Conservation (phyloP, 768 basidiomycete species). For the Solioccasus polychromus region DNA sequence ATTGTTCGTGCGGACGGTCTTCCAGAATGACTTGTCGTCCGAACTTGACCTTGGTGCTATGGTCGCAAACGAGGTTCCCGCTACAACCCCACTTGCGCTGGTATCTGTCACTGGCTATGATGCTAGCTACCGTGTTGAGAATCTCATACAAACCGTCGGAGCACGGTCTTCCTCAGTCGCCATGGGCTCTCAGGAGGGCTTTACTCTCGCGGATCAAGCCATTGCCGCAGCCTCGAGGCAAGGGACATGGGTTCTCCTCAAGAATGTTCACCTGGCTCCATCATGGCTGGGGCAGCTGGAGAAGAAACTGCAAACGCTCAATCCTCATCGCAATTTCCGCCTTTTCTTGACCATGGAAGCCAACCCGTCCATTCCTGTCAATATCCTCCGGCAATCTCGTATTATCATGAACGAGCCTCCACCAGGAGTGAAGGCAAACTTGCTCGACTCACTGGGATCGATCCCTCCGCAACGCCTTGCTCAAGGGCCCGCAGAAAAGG, state of each 20-base stretch:
- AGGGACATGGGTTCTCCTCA: slow-evolving; percentile 94
- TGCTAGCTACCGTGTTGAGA: slow-evolving; percentile 95
- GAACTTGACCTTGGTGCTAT: slow-evolving; percentile 74
- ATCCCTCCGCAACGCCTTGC: slow-evolving; percentile 70
- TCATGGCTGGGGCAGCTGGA: slow-evolving; percentile 95
- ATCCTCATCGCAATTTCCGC: slow-evolving; percentile 88
- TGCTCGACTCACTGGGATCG: slow-evolving; percentile 81
- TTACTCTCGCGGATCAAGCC: slow-evolving; percentile 91
- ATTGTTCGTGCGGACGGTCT: slow-evolving; percentile 69
- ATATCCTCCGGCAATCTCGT: slow-evolving; percentile 92
- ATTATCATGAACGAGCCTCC: slow-evolving; percentile 99
- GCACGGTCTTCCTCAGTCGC: slow-evolving; percentile 86
- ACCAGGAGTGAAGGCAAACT: slow-evolving; percentile 94
- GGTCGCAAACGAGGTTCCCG: slow-evolving; percentile 75
- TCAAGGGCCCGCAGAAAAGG: slow-evolving; percentile 90
- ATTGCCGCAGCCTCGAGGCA: slow-evolving; percentile 89
- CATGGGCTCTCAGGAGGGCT: slow-evolving; percentile 99
- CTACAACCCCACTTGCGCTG: slow-evolving; percentile 82
- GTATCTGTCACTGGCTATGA: slow-evolving; percentile 96
- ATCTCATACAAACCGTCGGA: slow-evolving; percentile 73
- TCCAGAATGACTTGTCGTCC: slow-evolving; percentile 78
- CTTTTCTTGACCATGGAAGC: slow-evolving; percentile 99
- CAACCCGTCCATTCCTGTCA: slow-evolving; percentile 91
- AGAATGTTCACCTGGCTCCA: slow-evolving; percentile 95
- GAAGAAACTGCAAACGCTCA: slow-evolving; percentile 92